Percentiles rank a stretch among this genome's conserved stretches.
These are phyloP conservation scores for Batrachochytrium dendrobatidis DNA, from an alignment of 371 early-diverging fungal species.

Conservation along the genomic window DNA sequence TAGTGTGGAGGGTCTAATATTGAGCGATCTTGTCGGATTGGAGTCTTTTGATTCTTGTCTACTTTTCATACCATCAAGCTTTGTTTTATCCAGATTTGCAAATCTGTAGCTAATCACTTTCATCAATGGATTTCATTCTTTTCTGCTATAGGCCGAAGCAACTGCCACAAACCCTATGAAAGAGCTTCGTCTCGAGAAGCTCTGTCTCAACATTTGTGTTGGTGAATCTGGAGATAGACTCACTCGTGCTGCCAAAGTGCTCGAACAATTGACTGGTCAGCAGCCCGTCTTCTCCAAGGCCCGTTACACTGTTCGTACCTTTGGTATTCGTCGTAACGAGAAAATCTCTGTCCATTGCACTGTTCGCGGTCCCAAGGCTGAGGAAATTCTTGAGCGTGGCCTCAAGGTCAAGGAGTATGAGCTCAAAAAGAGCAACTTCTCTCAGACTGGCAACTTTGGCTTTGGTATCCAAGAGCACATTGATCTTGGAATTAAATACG, in stretches of 20 bases:
- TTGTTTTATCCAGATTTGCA: no score
- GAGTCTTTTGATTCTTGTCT: no score
- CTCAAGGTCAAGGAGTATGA: constrained; percentile 99
- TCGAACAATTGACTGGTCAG: constrained; percentile 99
- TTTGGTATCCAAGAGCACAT: constrained; percentile 99
- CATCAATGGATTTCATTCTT: no score
- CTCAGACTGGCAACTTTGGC: constrained; percentile 98
- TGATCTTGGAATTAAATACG: constrained; percentile 99
- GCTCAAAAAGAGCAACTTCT: constrained; percentile 92
- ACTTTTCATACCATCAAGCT: no score
- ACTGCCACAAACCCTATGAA: constrained; percentile 88
- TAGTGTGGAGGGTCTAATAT: no score
- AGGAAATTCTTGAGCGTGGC: constrained; percentile 98
- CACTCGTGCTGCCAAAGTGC: constrained; percentile 99
- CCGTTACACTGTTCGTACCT: constrained; percentile 99
- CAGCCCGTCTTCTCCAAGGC: constrained; percentile 99
- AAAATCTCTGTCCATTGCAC: constrained; percentile 99
- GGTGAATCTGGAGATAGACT: constrained; percentile 99
- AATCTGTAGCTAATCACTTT: no score
- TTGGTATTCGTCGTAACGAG: constrained; percentile 99
- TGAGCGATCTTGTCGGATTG: no score
- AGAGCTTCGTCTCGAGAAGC: constrained; percentile 97
- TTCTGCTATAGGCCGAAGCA: not conserved
- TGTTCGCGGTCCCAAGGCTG: constrained; percentile 92
- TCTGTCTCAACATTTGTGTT: constrained; percentile 99